Evolutionary conservation across 2,329 filamentous ascomycete species (phyloP), one percentile per base, ranked within the genome.

Genomic region (Diaporthe destruens): DNA sequence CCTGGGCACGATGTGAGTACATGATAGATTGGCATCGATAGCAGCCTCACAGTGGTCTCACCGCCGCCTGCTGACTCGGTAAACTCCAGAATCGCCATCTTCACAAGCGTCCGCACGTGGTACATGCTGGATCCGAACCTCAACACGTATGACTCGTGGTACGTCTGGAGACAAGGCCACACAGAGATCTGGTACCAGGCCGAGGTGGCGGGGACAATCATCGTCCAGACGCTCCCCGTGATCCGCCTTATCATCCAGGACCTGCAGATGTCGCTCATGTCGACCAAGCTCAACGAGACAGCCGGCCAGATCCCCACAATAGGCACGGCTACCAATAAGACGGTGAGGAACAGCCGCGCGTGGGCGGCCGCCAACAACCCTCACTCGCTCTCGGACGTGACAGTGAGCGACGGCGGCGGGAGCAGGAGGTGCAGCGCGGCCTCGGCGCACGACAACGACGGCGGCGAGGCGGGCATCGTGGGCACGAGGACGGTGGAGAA

Each of bases 191-290:
- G 84, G 84, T 84, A 87, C 77, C 86, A 85, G 0, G 86, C 86
- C 29, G 87, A 88, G 77, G 81, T 88, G 71, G 83, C 85, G 11
- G 86, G 86, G 68, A 88, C 87, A 44, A 87, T 88, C 75, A 87
- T 88, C 63, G 87, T 88, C 6, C 86, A 88, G 75, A 88, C 85
- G 71, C 84, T 88, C 2, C 87, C 87, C 9, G 83, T 88, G 20
- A 76, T 88, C 16, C 84, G 87, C 16, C 85, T 86, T 0, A 81
- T 88, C 25, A 74, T 87, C 39, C 80, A 81, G 59, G 82, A 85
- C 49, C 78, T 84, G 23, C 81, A 82, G 1, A 73, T 84, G 25
- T 80, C 80, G 8, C 82, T 81, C 7, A 81, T 75, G 57, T 74
- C 74, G 49, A 53, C 75, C 54, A 66, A 69, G 42, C 59, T 71